phyloP scores from a whole-genome alignment of 1,284 basidiomycete species.

The Microbotryum lychnidis-dioicae region DNA sequence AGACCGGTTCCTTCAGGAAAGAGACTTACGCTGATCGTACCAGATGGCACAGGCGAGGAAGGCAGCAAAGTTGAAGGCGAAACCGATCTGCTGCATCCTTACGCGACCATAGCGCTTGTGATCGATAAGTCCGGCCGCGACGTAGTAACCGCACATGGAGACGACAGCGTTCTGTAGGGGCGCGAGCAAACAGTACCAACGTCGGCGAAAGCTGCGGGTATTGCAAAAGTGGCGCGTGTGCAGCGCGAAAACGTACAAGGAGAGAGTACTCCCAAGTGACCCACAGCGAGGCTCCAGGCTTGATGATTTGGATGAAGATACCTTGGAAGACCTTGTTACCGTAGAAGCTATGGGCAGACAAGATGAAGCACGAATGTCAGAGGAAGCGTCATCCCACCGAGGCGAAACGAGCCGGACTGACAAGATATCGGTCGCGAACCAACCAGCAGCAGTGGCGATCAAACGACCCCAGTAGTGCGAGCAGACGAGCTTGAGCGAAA shows the following conservation, averaged over 20 bases:
- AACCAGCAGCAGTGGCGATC: slow-evolving; percentile 46
- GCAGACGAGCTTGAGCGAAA: slow-evolving; percentile 46
- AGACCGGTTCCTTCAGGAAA: too few species aligned
- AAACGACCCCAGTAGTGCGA: slow-evolving; percentile 48
- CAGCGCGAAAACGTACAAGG: slow-evolving; percentile 33
- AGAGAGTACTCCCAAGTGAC: slow-evolving; percentile 50
- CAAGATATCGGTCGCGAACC: slow-evolving; percentile 50
- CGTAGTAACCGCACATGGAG: slow-evolving; percentile 48
- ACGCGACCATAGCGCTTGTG: slow-evolving; percentile 46
- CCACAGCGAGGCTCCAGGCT: slow-evolving; percentile 39
- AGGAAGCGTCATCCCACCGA: not conserved
- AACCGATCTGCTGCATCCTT: slow-evolving; percentile 48
- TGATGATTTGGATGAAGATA: slow-evolving; percentile 46
- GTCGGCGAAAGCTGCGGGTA: too few species aligned
- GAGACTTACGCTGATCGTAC: not conserved
- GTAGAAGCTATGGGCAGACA: slow-evolving; percentile 11
- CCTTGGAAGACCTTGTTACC: slow-evolving; percentile 42
- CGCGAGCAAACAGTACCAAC: not conserved
- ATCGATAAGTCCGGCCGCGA: slow-evolving; percentile 50
- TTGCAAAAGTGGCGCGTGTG: not conserved
- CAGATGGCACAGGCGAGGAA: slow-evolving; percentile 41
- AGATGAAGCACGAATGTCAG: not conserved
- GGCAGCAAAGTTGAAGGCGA: slow-evolving; percentile 45
- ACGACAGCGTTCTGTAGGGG: slow-evolving; percentile 41
- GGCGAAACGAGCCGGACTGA: not conserved